Base-by-base conservation (phyloP, 2,329 filamentous ascomycete species). In the Penicillium expansum region DNA sequence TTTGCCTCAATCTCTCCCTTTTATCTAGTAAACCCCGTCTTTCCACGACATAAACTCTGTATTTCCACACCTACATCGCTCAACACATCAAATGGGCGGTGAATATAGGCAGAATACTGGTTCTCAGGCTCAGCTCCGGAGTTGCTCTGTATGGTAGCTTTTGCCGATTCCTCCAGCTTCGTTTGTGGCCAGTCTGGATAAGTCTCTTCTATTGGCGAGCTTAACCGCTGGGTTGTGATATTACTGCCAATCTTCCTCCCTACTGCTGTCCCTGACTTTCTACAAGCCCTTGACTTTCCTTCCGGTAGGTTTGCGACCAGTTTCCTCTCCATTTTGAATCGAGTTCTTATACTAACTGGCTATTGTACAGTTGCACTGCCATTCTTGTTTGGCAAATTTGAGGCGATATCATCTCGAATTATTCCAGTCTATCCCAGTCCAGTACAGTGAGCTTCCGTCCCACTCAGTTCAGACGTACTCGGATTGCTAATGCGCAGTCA, bases 51-150 rank as follows among this genome's bases (percentile, higher is more conserved):
- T 20, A 7, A 11, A 1, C 2, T 16, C 8, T 16, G 14, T n/a
- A 30, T 35, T 29, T 42, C 44, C 52, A 55, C 52, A 29, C 22
- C 10, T 14, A 2, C 16, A 2, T 7, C n/a, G n/a, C 5, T 0
- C 35, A 13, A 10, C 18, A 24, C 20, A 27, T 1, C 18, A 7
- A 1, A 18, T 0, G 24, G 16, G 42, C 54, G 54, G 54, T 56
- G 16, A 5, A 14, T 10, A 0, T 1, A 2, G 64, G 70, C 70
- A 73, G 55, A 73, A 74, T 65, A 51, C 47, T 52, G 41, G 27
- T 18, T 16, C 16, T 39, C 51, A 49, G 20, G n/a, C 35, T 54
- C 44, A 39, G 39, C 45, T 55, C n/a, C 29, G 48, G 39, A 33
- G 35, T 42, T 33, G 27, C 33, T 30, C 11, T 48, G 51, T 22